A percentile compares a stretch with the other conserved stretches of the same genome.
Evolutionary conservation across 2,329 filamentous ascomycete species (phyloP).

Genomic region (Xylariaceae sp.): DNA sequence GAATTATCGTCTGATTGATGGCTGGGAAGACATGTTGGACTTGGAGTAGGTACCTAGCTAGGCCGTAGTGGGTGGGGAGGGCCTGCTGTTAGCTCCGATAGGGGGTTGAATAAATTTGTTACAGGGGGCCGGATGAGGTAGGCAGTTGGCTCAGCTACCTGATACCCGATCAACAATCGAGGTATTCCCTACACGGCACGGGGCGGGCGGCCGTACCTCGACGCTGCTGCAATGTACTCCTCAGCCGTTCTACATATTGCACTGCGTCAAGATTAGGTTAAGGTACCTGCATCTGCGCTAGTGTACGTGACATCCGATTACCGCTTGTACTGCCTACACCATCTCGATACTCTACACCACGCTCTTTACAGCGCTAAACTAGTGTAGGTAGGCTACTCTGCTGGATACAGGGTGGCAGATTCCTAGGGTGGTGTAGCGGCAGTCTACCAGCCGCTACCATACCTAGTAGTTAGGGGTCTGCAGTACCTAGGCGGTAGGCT

Average conservation of each 20-base stretch:
- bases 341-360: too few species aligned
- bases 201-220: not conserved
- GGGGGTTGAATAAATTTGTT: not conserved
- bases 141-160: not conserved
- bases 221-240: not conserved
- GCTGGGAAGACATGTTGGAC: not conserved
- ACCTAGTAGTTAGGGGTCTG: too few species aligned
- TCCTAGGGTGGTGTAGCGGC: too few species aligned
- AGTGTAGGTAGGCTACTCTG: too few species aligned
- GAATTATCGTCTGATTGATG: constrained; percentile 1
- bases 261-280: not conserved
- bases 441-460: too few species aligned
- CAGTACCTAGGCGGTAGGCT: too few species aligned
- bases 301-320: not conserved
- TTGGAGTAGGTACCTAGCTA: too few species aligned
- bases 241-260: too few species aligned
- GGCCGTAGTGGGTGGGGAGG: not conserved
- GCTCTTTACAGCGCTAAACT: too few species aligned
- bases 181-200: not conserved
- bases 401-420: too few species aligned
- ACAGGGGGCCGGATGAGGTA: not conserved
- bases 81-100: not conserved
- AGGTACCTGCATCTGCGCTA: not conserved
- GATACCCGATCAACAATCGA: not conserved
- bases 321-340: too few species aligned